Percentiles rank a stretch among this genome's conserved stretches.
These are phyloP conservation scores for Sporothrix protearum DNA, from an alignment of 2,329 filamentous ascomycete species.

Conservation along the genomic window DNA sequence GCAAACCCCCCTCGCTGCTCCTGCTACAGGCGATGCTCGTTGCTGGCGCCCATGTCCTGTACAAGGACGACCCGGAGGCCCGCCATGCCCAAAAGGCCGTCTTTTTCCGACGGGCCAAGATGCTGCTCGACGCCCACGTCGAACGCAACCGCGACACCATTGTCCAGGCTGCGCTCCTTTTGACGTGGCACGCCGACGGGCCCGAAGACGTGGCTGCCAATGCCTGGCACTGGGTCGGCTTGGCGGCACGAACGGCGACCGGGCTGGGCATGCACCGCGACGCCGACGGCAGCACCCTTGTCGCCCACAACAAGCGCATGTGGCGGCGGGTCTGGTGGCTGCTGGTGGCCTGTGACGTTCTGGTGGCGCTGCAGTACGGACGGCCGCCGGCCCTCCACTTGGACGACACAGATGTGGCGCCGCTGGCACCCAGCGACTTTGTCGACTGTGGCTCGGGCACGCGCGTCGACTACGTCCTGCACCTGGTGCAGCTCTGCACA, in stretches of 20 bases:
- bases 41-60: not conserved
- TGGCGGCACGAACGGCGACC: conserved; percentile 18
- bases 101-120: conserved; percentile 19
- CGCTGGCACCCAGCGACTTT: not conserved
- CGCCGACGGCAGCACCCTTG: conserved; percentile 13
- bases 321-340: conserved; percentile 23
- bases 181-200: conserved; percentile 20
- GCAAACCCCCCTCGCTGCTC: conserved; percentile 1
- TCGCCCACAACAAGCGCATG: conserved; percentile 15
- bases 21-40: conserved; percentile 8
- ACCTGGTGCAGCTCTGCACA: not conserved
- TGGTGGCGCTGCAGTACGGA: conserved; percentile 15
- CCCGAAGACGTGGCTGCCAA: conserved; percentile 18
- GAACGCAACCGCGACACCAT: conserved; percentile 15
- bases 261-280: conserved; percentile 21
- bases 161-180: conserved; percentile 17
- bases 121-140: conserved; percentile 15
- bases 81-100: conserved; percentile 8
- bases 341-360: conserved; percentile 16
- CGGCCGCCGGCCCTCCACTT: conserved; percentile 7
- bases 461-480: not conserved
- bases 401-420: conserved; percentile 1
- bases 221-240: conserved; percentile 20
- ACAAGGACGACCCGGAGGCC: not conserved
- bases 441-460: not conserved